Evolutionary conservation across 1,139 yeast genomes (phyloP).

Genomic region (Entelexis sorbosivorans): DNA sequence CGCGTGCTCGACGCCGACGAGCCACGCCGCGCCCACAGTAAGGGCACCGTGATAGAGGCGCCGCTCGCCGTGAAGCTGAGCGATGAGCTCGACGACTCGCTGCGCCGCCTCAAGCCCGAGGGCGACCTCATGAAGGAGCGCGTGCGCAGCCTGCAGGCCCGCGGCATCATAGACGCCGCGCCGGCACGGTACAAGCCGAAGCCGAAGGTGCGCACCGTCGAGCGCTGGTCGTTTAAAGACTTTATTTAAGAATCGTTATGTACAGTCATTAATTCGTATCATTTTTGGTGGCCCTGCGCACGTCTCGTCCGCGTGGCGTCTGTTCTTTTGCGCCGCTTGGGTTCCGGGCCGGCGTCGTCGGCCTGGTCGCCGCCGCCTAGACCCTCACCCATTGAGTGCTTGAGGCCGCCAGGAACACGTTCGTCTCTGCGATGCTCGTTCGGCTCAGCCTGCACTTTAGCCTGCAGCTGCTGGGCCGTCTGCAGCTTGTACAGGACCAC

Average conservation of each 20-base stretch:
- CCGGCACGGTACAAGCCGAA: conserved; percentile 52
- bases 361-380: neutral
- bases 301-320: too few relatives aligned
- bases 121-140: conserved; percentile 79
- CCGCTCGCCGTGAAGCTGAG: conserved; percentile 79
- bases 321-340: too few relatives aligned
- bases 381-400: neutral
- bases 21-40: conserved; percentile 23
- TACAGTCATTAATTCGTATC: neutral
- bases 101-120: conserved; percentile 79
- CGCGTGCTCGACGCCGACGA: conserved; percentile 18
- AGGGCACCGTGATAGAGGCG: conserved; percentile 37
- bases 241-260: conserved; percentile 37
- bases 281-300: neutral
- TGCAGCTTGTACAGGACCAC: conserved; percentile 9
- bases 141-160: conserved; percentile 66
- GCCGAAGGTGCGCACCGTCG: conserved; percentile 27
- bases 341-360: neutral
- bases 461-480: too few relatives aligned
- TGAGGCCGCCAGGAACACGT: too few relatives aligned
- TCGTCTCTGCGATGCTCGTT: too few relatives aligned
- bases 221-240: conserved; percentile 77
- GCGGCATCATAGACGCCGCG: conserved; percentile 80
- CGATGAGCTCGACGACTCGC: conserved; percentile 75
- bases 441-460: too few relatives aligned